Percentiles rank a stretch among this genome's conserved stretches.
These are phyloP conservation scores for Ettlia oleoabundans DNA, from an alignment of 139 green algal species.

Conservation along the genomic window DNA sequence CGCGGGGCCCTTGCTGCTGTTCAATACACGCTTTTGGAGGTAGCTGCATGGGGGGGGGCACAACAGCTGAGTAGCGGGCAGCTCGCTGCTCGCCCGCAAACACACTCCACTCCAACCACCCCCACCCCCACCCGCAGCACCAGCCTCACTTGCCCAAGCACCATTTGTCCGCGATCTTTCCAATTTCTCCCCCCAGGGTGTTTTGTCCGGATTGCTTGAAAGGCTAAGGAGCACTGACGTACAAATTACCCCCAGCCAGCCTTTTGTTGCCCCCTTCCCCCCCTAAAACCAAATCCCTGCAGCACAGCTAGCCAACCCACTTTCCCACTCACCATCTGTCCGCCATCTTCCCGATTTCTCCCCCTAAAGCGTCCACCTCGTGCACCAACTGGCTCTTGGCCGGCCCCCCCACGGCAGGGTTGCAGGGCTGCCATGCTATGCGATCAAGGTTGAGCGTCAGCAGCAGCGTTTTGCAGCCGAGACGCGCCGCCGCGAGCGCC, in stretches of 20 bases:
- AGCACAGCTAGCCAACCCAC: no score
- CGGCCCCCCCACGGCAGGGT: conserved; percentile 84
- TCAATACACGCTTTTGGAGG: conserved; percentile 96
- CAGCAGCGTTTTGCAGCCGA: conserved; percentile 90
- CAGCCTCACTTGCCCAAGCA: no score
- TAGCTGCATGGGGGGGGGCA: not conserved
- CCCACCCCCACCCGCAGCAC: no score
- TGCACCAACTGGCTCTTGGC: conserved; percentile 97
- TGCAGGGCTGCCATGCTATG: conserved; percentile 97
- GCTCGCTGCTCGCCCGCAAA: no score
- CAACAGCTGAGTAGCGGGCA: not conserved
- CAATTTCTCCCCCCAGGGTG: no score
- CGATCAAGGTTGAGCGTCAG: conserved; percentile 95
- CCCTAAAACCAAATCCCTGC: no score
- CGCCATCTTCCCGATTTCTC: conserved; percentile 94
- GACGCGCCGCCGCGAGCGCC: conserved; percentile 87
- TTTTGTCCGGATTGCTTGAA: no score
- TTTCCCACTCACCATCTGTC: conserved; percentile 73
- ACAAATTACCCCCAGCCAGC: no score
- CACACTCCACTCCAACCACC: no score
- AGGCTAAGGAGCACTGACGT: no score
- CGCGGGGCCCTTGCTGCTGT: conserved; percentile 93
- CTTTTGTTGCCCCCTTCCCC: no score
- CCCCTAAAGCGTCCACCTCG: conserved; percentile 95
- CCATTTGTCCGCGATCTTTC: no score